Conservation (phyloP, 2,329 filamentous ascomycete genomes). For the Colletotrichum kahawae region DNA sequence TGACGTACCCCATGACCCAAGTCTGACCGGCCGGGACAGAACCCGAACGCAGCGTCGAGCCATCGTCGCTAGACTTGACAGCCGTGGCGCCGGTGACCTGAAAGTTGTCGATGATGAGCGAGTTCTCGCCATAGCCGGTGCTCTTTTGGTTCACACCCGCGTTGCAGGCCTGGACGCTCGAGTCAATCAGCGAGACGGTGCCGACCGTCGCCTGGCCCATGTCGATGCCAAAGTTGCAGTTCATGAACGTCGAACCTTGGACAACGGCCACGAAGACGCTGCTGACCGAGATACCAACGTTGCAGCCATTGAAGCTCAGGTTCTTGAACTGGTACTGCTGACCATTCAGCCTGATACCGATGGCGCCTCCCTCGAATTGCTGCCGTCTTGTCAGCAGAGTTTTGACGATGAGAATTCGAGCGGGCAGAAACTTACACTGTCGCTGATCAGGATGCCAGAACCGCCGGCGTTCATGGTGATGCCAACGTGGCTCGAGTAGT, state of each 20-base stretch:
- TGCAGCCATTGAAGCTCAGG: conserved; percentile 32
- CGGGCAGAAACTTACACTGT: conserved; percentile 19
- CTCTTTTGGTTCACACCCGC: conserved; percentile 30
- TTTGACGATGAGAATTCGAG: neutral
- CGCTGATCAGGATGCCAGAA: conserved; percentile 34
- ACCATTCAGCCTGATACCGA: conserved; percentile 33
- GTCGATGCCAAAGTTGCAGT: conserved; percentile 34
- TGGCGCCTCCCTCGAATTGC: conserved; percentile 34
- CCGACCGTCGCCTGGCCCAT: conserved; percentile 29
- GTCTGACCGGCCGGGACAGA: conserved; percentile 26
- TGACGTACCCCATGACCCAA: conserved; percentile 31
- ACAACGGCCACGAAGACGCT: conserved; percentile 31
- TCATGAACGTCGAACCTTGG: conserved; percentile 30
- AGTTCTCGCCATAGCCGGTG: conserved; percentile 29
- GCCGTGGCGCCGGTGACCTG: conserved; percentile 24
- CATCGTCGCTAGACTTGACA: conserved; percentile 26
- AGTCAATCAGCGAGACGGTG: conserved; percentile 33
- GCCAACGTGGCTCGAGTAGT: conserved; percentile 36
- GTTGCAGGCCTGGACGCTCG: conserved; percentile 27
- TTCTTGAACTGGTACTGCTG: conserved; percentile 40
- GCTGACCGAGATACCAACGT: conserved; percentile 32
- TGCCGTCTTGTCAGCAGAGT: neutral
- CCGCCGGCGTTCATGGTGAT: conserved; percentile 39
- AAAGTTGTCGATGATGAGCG: conserved; percentile 33
- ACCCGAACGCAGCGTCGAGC: conserved; percentile 15